These are phyloP conservation scores for Globisporangium paddicum DNA, from an alignment of 352 stramenopile genomes.

Conservation along the genomic window DNA sequence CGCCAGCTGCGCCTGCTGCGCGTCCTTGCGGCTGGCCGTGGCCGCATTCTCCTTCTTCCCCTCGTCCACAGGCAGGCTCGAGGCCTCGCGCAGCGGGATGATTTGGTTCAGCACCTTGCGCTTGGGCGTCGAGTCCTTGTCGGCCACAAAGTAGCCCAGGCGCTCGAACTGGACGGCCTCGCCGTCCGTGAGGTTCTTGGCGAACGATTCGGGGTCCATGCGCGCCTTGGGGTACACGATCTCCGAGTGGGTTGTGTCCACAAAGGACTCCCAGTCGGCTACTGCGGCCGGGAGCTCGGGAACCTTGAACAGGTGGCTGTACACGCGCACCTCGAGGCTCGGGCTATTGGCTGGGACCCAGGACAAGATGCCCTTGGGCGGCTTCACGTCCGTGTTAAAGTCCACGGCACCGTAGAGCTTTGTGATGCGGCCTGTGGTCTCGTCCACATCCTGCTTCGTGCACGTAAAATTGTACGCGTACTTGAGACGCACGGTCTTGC, in stretches of 20 bases:
- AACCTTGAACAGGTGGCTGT: conserved; percentile 96
- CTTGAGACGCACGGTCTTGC: conserved; percentile 96
- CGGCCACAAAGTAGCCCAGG: conserved; percentile 97
- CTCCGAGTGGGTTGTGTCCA: conserved; percentile 85
- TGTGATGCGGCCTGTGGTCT: conserved; percentile 32
- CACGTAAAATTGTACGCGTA: conserved; percentile 94
- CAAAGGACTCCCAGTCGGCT: conserved; percentile 72
- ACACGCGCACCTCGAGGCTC: conserved; percentile 92
- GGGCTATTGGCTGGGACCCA: conserved; percentile 91
- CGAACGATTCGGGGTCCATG: conserved; percentile 78
- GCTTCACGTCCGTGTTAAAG: conserved; percentile 77
- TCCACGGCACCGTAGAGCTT: conserved; percentile 63
- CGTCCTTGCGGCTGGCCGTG: conserved; percentile 66
- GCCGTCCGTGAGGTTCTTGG: conserved; percentile 43
- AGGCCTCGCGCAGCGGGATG: conserved; percentile 91
- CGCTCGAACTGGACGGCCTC: conserved; percentile 96
- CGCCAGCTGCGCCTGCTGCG: conserved; percentile 78
- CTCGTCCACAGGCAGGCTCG: conserved; percentile 29
- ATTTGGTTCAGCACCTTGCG: conserved; percentile 97
- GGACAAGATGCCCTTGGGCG: conserved; percentile 93
- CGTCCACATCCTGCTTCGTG: conserved; percentile 84
- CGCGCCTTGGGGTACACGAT: conserved; percentile 82
- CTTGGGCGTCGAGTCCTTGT: conserved; percentile 91
- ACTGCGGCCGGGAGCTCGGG: conserved; percentile 67
- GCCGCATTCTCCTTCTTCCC: conserved; percentile 31